Base-by-base conservation (phyloP, 192 early-diverging fungal species). In the Backusella westeae region DNA sequence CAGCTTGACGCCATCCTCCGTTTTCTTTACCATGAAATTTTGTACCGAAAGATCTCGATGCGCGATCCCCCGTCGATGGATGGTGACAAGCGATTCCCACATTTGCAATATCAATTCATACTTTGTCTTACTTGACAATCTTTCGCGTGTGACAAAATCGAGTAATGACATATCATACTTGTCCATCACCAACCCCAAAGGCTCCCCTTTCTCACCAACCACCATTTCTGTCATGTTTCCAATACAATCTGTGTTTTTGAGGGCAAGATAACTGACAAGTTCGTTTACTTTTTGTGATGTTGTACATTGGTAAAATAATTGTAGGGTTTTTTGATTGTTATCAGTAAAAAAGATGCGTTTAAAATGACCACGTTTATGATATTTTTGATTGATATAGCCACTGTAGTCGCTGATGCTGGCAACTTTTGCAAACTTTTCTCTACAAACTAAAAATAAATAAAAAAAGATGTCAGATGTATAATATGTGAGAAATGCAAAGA, bases 11-110 rank as follows among this genome's bases (percentile, higher is more conserved):
- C 72, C 42, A 1, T 87, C 67, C 0, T 53, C 36, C n/a, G 82
- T 71, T 49, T 84, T 80, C 46, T 84, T 80, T 36, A 90, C 83
- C 88, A 90, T 90, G 74, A 87, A 87, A 34, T 89, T 90, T 9
- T 89, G 87, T 44, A 88, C 86, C 9, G 84, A 85, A 19, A 90
- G 67, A 69, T 90, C 88, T 29, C 89, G 79, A 78, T 90, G 89
- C 0, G 89, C 88, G n/a, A 90, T 78, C 15, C 89, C 88, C 9
- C 80, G 73, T 10, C 69, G 32, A 46, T 89, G 88, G 44, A 89
- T 84, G 0, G 72, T 77, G 70, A 79, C 59, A 59, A 90, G 83
- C 19, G 84, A 87, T 19, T 80, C 42, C 0, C 89, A 49, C 86
- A 89, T 88, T 34, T 89, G 85, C 17, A 56, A 75, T 34, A 89